Evolutionary conservation across 768 basidiomycete species (phyloP).

Genomic region (Tremella mesenterica): DNA sequence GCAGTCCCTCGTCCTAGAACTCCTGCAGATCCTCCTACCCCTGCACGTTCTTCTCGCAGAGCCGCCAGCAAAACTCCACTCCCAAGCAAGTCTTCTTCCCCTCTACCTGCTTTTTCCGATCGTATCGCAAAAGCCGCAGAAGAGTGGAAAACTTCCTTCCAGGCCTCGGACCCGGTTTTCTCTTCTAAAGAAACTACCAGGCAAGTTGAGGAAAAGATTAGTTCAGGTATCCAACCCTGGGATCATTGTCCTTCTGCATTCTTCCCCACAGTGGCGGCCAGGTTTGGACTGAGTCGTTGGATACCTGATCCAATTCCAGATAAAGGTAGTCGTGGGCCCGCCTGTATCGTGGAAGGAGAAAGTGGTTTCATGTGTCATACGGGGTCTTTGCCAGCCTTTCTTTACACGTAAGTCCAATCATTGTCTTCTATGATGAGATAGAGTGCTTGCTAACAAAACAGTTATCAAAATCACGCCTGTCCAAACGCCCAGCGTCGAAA

Average conservation of each 20-base stretch:
- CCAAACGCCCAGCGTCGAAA: background rate
- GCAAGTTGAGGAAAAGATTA: background rate
- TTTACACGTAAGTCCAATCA: background rate
- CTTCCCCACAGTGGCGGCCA: background rate
- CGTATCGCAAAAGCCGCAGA: no score
- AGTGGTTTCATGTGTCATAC: background rate
- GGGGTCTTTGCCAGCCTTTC: background rate
- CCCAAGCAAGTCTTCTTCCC: no score
- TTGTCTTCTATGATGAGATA: background rate
- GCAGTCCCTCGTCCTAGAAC: no score
- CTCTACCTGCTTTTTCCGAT: no score
- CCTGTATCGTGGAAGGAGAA: background rate
- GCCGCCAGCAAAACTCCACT: no score
- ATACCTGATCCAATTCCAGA: background rate
- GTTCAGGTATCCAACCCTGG: background rate
- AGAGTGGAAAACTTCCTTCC: background rate
- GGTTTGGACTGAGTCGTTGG: background rate
- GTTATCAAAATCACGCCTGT: background rate
- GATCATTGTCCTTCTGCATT: background rate
- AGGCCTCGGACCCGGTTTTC: background rate
- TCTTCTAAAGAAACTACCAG: background rate
- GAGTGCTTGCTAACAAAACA: background rate
- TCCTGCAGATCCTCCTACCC: no score
- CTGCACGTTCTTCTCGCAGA: no score
- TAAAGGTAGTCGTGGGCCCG: background rate